These are phyloP conservation scores for Colletotrichum sp. DNA, from an alignment of 2,329 filamentous ascomycete genomes.

Conservation along the genomic window DNA sequence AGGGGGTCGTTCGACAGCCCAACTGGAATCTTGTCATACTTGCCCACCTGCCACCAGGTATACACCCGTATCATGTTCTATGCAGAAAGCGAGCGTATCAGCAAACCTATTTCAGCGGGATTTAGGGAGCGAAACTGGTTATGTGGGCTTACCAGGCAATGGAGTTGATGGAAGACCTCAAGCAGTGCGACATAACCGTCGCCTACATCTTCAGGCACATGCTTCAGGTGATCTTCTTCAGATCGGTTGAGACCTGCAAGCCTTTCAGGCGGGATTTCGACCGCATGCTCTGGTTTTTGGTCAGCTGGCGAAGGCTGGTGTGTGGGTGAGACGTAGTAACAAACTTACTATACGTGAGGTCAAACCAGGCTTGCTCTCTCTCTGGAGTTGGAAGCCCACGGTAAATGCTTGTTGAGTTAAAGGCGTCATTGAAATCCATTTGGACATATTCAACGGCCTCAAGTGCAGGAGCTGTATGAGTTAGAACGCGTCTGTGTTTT, in stretches of 20 bases:
- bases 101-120: not conserved
- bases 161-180: slow-evolving; percentile 22
- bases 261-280: not conserved
- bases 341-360: not conserved
- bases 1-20: slow-evolving; percentile 8
- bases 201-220: not conserved
- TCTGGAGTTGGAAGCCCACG: slow-evolving; percentile 2
- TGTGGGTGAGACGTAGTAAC: not conserved
- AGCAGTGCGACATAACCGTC: slow-evolving; percentile 10
- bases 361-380: slow-evolving; percentile 3
- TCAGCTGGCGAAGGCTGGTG: not conserved
- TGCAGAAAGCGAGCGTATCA: not conserved
- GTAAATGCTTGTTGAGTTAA: slow-evolving; percentile 2
- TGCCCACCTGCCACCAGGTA: slow-evolving; percentile 12
- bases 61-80: slow-evolving; percentile 22
- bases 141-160: slow-evolving; percentile 15
- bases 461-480: not conserved
- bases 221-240: not conserved
- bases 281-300: not conserved
- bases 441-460: slow-evolving; percentile 1
- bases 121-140: no score
- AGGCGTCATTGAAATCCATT: not conserved
- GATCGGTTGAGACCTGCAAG: not conserved
- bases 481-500: not conserved
- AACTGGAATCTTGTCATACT: slow-evolving; percentile 2